These are phyloP conservation scores for Diplocarpon mali DNA, from an alignment of 2,329 filamentous ascomycete species.

Conservation along the genomic window DNA sequence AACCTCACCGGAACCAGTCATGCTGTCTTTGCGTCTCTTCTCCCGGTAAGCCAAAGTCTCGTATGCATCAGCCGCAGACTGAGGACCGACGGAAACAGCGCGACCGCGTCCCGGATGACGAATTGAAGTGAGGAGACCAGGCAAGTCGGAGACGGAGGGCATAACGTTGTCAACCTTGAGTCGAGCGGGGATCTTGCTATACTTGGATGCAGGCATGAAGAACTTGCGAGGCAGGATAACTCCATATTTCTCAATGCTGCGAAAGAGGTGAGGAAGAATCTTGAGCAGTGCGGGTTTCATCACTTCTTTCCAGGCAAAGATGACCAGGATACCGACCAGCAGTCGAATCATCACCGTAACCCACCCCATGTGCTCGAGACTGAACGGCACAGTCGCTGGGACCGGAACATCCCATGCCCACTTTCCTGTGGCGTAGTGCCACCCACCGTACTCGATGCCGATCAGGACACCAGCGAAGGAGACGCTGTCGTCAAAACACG, in stretches of 20 bases:
- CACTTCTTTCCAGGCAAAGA: slow-evolving; percentile 82
- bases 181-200: slow-evolving; percentile 68
- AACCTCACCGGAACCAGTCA: slow-evolving; percentile 17
- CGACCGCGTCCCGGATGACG: slow-evolving; percentile 67
- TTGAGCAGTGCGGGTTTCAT: slow-evolving; percentile 78
- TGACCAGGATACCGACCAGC: slow-evolving; percentile 65
- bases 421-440: slow-evolving; percentile 50
- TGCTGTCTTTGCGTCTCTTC: slow-evolving; percentile 49
- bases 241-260: slow-evolving; percentile 69
- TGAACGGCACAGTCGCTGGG: slow-evolving; percentile 50
- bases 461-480: slow-evolving; percentile 86
- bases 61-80: slow-evolving; percentile 92
- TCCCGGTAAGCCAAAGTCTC: slow-evolving; percentile 90
- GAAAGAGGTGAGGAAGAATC: slow-evolving; percentile 74
- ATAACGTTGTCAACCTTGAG: slow-evolving; percentile 78
- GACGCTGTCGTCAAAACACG: slow-evolving; percentile 93
- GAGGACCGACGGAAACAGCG: slow-evolving; percentile 81
- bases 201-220: slow-evolving; percentile 84
- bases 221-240: slow-evolving; percentile 77
- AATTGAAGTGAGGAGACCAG: slow-evolving; percentile 70
- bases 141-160: slow-evolving; percentile 79
- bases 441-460: slow-evolving; percentile 70
- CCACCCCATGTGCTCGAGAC: slow-evolving; percentile 55
- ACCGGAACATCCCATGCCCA: slow-evolving; percentile 41
- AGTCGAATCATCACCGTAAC: slow-evolving; percentile 54